phyloP scores from a whole-genome alignment of 768 basidiomycete genomes.

The Steccherinum ochraceum region DNA sequence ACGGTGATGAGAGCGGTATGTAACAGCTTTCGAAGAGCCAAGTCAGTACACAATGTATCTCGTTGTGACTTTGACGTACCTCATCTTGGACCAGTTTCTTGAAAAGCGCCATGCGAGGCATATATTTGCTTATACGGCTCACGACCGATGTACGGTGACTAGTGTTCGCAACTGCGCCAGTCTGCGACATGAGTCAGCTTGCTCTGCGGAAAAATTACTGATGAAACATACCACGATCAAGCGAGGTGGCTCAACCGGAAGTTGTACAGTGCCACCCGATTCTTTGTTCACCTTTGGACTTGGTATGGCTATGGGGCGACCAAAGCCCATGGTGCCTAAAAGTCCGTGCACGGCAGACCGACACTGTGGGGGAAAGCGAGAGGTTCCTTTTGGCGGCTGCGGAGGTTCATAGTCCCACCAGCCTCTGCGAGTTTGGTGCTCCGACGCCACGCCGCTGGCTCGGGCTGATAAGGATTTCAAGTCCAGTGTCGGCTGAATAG shows the following conservation, averaged over 20 bases:
- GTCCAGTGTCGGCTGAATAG: slow-evolving; percentile 23
- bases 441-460: background rate
- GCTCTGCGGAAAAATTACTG: background rate
- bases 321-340: too few relatives aligned
- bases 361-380: too few relatives aligned
- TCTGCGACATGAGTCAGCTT: background rate
- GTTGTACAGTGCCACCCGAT: too few relatives aligned
- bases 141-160: slow-evolving; percentile 23
- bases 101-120: slow-evolving; percentile 49
- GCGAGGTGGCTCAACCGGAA: background rate
- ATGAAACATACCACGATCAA: background rate
- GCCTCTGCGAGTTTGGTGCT: slow-evolving; percentile 23
- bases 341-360: too few relatives aligned
- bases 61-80: slow-evolving; percentile 29
- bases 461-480: slow-evolving; percentile 1
- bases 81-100: slow-evolving; percentile 56
- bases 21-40: slow-evolving; percentile 33
- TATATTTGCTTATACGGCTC: slow-evolving; percentile 40
- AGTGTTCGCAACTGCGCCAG: slow-evolving; percentile 11
- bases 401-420: slow-evolving; percentile 55
- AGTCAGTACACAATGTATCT: too few relatives aligned
- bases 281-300: background rate
- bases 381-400: too few relatives aligned
- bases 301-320: too few relatives aligned
- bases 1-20: slow-evolving; percentile 50